A percentile compares a stretch with the other conserved stretches of the same genome.
These are phyloP conservation scores for Silene latifolia DNA, from an alignment of 148 eudicot species.

Conservation along the genomic window DNA sequence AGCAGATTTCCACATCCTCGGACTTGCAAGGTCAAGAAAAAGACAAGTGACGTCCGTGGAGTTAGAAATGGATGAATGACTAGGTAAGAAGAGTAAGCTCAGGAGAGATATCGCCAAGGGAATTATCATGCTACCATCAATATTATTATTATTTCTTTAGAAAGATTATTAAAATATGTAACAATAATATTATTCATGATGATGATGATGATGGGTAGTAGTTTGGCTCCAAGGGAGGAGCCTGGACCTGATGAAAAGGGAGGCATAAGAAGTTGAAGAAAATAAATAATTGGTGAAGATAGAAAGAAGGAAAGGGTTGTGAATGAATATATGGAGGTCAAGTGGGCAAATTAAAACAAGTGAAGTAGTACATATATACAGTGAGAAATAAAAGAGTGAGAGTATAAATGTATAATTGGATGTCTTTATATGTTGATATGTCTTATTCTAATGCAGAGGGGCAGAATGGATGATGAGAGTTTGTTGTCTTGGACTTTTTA, in stretches of 20 bases:
- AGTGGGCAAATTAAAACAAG: no score
- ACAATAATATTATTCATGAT: no score
- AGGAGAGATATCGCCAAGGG: slow-evolving; percentile 58
- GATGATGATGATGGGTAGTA: neutral
- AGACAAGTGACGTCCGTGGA: slow-evolving; percentile 30
- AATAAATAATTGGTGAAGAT: neutral
- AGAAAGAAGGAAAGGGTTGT: slow-evolving; percentile 13
- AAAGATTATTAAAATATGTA: no score
- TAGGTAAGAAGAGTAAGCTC: slow-evolving; percentile 56
- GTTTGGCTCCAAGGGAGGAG: slow-evolving; percentile 30
- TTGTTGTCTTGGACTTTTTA: slow-evolving; percentile 46
- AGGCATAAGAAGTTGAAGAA: neutral
- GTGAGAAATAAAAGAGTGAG: slow-evolving; percentile 24
- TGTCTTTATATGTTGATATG: slow-evolving; percentile 41
- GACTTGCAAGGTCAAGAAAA: slow-evolving; percentile 81
- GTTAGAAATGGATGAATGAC: neutral
- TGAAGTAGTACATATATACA: slow-evolving; percentile 6
- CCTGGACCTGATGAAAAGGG: slow-evolving; percentile 25
- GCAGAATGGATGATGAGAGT: slow-evolving; percentile 48
- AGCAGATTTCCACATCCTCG: neutral
- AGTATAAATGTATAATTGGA: slow-evolving; percentile 42
- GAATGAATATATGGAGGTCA: neutral
- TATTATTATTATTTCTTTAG: no score
- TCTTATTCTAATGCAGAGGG: slow-evolving; percentile 55
- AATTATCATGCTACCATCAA: slow-evolving; percentile 19